These are phyloP conservation scores for Stellera chamaejasme DNA, from an alignment of 345 rosid species.

Conservation along the genomic window DNA sequence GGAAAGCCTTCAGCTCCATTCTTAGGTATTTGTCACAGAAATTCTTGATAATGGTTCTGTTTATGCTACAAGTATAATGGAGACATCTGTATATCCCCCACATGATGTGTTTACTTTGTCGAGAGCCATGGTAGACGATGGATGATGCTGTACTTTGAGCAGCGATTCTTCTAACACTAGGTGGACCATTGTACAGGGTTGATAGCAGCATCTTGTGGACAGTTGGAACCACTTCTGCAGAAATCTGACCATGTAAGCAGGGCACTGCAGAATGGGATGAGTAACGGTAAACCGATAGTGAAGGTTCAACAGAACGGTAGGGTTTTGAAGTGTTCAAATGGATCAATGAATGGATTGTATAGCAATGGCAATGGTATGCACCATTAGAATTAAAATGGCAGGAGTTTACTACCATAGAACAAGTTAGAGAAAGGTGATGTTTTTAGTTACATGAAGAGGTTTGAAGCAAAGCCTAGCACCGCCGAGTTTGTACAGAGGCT, in stretches of 20 bases:
- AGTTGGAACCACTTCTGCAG: constrained; percentile 34
- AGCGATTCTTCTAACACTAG: too few relatives aligned
- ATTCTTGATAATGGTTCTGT: neutral
- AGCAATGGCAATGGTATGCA: constrained; percentile 60
- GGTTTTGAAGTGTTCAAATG: constrained; percentile 22
- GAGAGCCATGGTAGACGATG: too few relatives aligned
- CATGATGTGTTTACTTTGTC: too few relatives aligned
- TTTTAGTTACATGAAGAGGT: too few relatives aligned
- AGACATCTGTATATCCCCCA: neutral
- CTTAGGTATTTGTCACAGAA: constrained; percentile 43
- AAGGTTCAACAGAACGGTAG: constrained; percentile 43
- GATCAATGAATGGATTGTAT: constrained; percentile 31
- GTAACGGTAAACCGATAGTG: constrained; percentile 28
- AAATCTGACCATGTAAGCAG: constrained; percentile 26
- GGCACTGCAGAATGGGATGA: constrained; percentile 28
- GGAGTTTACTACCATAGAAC: too few relatives aligned
- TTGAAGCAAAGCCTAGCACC: too few relatives aligned
- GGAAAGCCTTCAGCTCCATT: constrained; percentile 89
- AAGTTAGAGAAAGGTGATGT: too few relatives aligned
- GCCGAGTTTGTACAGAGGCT: too few relatives aligned
- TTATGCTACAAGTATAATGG: neutral
- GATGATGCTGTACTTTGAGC: too few relatives aligned
- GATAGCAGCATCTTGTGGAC: constrained; percentile 60
- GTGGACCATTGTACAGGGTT: constrained; percentile 36
- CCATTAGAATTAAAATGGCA: constrained; percentile 20